Evolutionary conservation across 139 green algal species (phyloP).

Genomic region (Trebouxia sp.): DNA sequence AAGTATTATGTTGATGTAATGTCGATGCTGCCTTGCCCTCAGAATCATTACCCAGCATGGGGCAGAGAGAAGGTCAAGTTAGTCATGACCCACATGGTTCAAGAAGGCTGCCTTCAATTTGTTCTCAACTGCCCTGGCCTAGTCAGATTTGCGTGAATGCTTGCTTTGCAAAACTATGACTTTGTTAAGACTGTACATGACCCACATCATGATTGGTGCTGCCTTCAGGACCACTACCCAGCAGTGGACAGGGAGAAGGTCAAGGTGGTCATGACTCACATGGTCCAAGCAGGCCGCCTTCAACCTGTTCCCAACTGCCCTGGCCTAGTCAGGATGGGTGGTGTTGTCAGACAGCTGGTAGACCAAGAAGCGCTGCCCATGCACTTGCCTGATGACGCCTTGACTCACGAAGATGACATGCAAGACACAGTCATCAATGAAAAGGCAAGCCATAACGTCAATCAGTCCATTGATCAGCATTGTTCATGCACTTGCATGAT

Average conservation of each 20-base stretch:
- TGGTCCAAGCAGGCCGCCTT: conserved; percentile 36
- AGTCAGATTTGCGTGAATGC: not conserved
- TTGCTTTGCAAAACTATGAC: not conserved
- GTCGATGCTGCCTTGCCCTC: not conserved
- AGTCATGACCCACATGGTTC: conserved; percentile 37
- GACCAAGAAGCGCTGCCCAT: not conserved
- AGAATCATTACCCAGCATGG: conserved; percentile 29
- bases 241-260: conserved; percentile 1
- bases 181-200: not conserved
- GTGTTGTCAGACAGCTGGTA: conserved; percentile 17
- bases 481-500: too few species aligned
- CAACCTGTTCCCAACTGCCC: not conserved
- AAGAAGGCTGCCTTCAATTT: conserved; percentile 26
- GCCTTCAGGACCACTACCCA: conserved; percentile 31
- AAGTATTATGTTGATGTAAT: not conserved
- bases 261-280: conserved; percentile 26
- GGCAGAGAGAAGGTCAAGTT: conserved; percentile 1
- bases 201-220: not conserved
- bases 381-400: not conserved
- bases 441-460: not conserved
- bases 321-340: conserved; percentile 29
- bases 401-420: not conserved
- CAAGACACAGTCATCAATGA: not conserved
- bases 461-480: too few species aligned
- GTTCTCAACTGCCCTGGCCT: not conserved